These are phyloP conservation scores for Taphrina betulina DNA, from an alignment of 1,139 yeast species.

Conservation along the genomic window DNA sequence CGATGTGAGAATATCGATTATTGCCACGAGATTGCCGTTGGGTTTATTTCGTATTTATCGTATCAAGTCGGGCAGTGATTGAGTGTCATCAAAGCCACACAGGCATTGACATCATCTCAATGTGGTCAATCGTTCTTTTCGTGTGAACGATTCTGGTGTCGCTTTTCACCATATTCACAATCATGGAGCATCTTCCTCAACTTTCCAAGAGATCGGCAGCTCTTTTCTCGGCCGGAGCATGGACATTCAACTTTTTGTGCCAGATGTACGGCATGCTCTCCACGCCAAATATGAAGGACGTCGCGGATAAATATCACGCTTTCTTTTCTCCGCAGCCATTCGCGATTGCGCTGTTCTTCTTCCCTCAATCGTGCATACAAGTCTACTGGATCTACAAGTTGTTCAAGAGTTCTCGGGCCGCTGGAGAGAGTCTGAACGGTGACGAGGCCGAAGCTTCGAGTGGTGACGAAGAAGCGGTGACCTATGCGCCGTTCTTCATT, in stretches of 20 bases:
- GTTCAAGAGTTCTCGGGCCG: neutral
- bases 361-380: slow-evolving; percentile 24
- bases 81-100: no score
- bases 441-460: neutral
- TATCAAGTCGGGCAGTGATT: no score
- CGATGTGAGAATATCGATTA: no score
- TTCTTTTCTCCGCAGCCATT: slow-evolving; percentile 30
- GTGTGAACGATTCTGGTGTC: no score
- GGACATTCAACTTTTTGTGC: slow-evolving; percentile 27
- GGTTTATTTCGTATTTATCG: no score
- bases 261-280: slow-evolving; percentile 28
- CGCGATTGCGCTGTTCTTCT: slow-evolving; percentile 31
- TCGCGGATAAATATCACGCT: slow-evolving; percentile 30
- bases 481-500: slow-evolving; percentile 23
- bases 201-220: slow-evolving; percentile 19
- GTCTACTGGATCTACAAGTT: slow-evolving; percentile 31
- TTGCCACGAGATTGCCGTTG: no score
- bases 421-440: neutral
- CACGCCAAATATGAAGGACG: slow-evolving; percentile 28
- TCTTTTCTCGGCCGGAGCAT: slow-evolving; percentile 11
- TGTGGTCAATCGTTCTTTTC: no score
- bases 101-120: no score
- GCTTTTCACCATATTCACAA: no score
- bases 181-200: no score
- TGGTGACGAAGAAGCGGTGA: slow-evolving; percentile 20